Evolutionary conservation across 345 rosid species (phyloP), one percentile per base, ranked within the genome.

Genomic region (Rhodomyrtus tomentosa): DNA sequence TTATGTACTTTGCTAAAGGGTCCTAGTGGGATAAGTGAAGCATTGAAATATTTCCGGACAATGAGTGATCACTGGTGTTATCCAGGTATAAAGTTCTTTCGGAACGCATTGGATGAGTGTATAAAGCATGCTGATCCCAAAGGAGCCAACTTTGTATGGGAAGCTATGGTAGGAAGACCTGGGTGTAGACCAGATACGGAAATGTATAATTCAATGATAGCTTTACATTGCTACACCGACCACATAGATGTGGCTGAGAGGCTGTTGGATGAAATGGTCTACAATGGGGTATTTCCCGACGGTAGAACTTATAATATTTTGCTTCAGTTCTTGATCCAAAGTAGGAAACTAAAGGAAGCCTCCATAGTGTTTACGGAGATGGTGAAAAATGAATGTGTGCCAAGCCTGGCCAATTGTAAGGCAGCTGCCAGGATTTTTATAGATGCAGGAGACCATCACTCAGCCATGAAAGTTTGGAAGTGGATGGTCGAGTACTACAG

Each of bases 211-310:
- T 62, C 83, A 54, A 91, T 91, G 91, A 89, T 93, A 81, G 83
- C 89, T 36, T 56, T 93, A 29, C 88, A 91, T 84, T 91, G 93
- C 62, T 82, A 83, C 81, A 79, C 83, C 15, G 84, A 85, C n/a
- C 55, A 87, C 51, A 81, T 73, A 9, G 91, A 89, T 68, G 21
- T 48, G 10, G 96, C 92, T 1, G 84, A 74, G 76, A 88, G 84
- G 85, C 83, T 93, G 59, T 83, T 93, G 58, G 90, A 92, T 86
- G 92, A 87, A 84, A 91, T 93, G 96, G 88, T 90, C 32, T 91
- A 74, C 55, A 84, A 80, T 53, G 93, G 95, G 82, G 87, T 82
- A 36, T 91, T 93, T 84, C 95, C 94, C 1, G 92, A 93, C 68
- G 38, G 59, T 29, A 55, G 88, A 49, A 91, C 93, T 0, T 92